These are phyloP conservation scores for Paramecium sonneborni DNA, from an alignment of 73 alveolate species.

Conservation along the genomic window DNA sequence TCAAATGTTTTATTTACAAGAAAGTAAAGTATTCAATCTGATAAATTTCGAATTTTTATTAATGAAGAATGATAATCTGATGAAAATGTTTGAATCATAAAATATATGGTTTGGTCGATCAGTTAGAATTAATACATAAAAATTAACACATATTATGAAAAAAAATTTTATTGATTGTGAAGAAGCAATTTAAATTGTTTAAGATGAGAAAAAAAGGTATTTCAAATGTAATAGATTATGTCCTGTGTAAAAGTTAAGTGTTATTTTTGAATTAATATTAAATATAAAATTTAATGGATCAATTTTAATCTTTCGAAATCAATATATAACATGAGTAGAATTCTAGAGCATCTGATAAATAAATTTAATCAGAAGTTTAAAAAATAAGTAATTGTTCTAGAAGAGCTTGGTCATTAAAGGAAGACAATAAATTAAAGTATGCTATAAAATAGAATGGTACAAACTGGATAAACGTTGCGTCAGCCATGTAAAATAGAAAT, in stretches of 20 bases:
- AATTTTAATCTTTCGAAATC: background rate
- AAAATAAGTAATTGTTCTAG: background rate
- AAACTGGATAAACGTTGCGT: background rate
- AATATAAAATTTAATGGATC: background rate
- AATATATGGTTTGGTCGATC: background rate
- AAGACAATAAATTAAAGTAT: background rate
- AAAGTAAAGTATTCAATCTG: background rate
- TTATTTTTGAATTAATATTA: background rate
- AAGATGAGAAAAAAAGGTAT: no score
- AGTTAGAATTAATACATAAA: background rate
- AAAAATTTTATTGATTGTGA: background rate
- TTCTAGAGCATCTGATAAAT: background rate
- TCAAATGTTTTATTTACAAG: background rate
- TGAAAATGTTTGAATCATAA: background rate
- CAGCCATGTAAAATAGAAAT: background rate
- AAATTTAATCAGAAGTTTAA: background rate
- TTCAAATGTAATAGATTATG: background rate
- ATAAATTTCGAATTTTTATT: background rate
- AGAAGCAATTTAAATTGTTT: background rate
- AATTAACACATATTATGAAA: background rate
- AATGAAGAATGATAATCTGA: background rate
- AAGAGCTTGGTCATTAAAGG: background rate
- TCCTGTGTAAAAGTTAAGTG: background rate
- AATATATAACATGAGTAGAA: background rate
- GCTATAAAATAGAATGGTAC: background rate